Base-by-base conservation (phyloP, 2,329 filamentous ascomycete species). In the Arthrocladium fulminans region DNA sequence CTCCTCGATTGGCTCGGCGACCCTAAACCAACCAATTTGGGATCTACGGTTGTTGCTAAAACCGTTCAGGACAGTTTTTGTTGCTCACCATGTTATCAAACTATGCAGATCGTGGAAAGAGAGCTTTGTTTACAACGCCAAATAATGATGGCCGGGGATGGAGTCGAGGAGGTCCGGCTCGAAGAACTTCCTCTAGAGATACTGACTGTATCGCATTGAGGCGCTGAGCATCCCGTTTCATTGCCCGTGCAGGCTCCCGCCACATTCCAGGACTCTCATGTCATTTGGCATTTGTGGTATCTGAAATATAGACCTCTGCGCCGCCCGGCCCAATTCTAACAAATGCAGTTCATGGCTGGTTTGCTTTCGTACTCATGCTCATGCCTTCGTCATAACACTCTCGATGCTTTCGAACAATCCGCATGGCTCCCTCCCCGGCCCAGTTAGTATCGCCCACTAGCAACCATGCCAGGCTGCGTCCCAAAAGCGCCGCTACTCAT, bases 391-490 rank as follows among this genome's bases (percentile, higher is more conserved):
- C 22, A 10, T 22, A 37, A 40, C 19, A 40, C 37, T 17, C n/a
- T 20, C 15, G 6, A 40, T 10, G 7, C 7, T 13, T 29, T 40
- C 37, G 37, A 17, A 40, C 17, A 10, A 7, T 20, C 3, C 19
- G 37, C 19, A 6, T 22, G 23, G 37, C 9, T 40, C 19, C 37
- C n/a, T 40, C 17, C 37, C 19, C 7, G n/a, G n/a, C n/a, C n/a
- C n/a, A n/a, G n/a, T 17, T 44, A 47, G 23, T 47, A 47, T 27
- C 44, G 35, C n/a, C 32, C 44, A 3, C 17, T 8, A 15, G 38
- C 41, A 10, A 57, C 54, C 50, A 57, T 48, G 5, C 55, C 55
- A 22, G 55, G 54, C 25, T 57, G 55, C 22, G 54, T 46, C 8
- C 55, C 55, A 47, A 53, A 57, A 3, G 48, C 53, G 43, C 53